Percentiles rank a stretch among this genome's conserved stretches.
These are phyloP conservation scores for Verbascum thapsus DNA, from an alignment of 257 asterid genomes.

Conservation along the genomic window DNA sequence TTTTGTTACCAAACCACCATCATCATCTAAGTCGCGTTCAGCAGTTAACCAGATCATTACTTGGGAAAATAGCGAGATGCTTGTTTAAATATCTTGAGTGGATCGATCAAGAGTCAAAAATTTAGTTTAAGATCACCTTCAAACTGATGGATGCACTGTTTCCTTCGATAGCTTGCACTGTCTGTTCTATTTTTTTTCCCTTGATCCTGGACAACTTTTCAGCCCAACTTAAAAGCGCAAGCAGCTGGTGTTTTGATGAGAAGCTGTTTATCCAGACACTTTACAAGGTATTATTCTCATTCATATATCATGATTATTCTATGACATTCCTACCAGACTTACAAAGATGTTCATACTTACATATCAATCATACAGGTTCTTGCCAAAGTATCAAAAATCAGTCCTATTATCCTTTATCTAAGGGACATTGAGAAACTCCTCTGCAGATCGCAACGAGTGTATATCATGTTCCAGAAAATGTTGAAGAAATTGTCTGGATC, in stretches of 20 bases:
- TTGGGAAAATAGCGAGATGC: too few relatives aligned
- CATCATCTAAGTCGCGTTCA: too few relatives aligned
- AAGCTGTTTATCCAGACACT: constrained; percentile 71
- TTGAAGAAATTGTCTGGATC: constrained; percentile 70
- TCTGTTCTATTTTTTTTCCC: constrained; percentile 19
- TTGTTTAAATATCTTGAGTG: too few relatives aligned
- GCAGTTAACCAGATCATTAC: too few relatives aligned
- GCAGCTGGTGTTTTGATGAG: constrained; percentile 87
- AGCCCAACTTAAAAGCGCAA: constrained; percentile 60
- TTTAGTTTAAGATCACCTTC: neutral
- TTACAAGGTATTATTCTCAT: constrained; percentile 60
- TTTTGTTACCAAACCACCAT: too few relatives aligned
- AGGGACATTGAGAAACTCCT: constrained; percentile 77
- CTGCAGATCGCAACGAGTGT: constrained; percentile 56
- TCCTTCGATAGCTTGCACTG: constrained; percentile 17
- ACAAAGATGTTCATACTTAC: constrained; percentile 11
- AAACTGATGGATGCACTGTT: neutral
- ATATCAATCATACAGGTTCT: constrained; percentile 54
- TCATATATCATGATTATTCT: neutral
- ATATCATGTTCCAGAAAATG: constrained; percentile 77
- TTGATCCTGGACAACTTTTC: constrained; percentile 27
- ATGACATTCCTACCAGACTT: neutral
- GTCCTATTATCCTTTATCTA: constrained; percentile 70
- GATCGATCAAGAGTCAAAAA: neutral
- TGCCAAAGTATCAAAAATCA: constrained; percentile 54